Base-by-base conservation (phyloP, 2,329 filamentous ascomycete genomes). In the Parafenestella ontariensis region DNA sequence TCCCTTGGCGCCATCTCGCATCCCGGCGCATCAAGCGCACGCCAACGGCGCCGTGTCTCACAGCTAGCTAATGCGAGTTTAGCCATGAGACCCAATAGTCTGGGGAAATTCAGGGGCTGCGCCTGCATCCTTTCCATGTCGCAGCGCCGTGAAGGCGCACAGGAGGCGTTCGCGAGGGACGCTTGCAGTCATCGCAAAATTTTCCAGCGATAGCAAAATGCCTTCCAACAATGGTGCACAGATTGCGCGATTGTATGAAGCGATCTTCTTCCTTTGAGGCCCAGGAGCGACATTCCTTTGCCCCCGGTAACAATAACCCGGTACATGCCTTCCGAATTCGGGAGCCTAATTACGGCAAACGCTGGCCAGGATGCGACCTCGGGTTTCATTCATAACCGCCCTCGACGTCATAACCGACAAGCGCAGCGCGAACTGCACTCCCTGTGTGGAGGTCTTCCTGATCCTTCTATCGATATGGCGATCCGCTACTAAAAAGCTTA, bases 101-200 rank as follows among this genome's bases (percentile, higher is more conserved):
- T 62, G 70, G 72, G 72, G 62, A 73, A 70, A 65, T 73, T 72
- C 70, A 71, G 69, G 70, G 71, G 69, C 56, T 45, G 52, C 50
- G 56, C 49, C 54, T 65, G 56, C 60, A 56, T 41, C 20, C n/a
- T n/a, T 15, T 36, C 28, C 21, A 24, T 23, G 41, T 50, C 41
- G 42, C 49, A 47, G 44, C 31, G 53, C 34, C 28, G 18, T 21
- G 49, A 24, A 5, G 37, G 36, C 45, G 46, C 26, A 41, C 34
- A 34, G n/a, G 40, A 45, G 44, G 33, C 33, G 48, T 52, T 44
- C 34, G 26, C 40, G 29, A 18, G 42, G n/a, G 24, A 42, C 34
- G 31, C 41, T 13, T 23, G 37, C 13, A 15, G 21, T 5, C 37
- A 15, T 39, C 1, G 11, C 20, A 3, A 24, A 13, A 3, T 40